Conservation (phyloP, 306 rosid genomes). For the Lotus japonicus region DNA sequence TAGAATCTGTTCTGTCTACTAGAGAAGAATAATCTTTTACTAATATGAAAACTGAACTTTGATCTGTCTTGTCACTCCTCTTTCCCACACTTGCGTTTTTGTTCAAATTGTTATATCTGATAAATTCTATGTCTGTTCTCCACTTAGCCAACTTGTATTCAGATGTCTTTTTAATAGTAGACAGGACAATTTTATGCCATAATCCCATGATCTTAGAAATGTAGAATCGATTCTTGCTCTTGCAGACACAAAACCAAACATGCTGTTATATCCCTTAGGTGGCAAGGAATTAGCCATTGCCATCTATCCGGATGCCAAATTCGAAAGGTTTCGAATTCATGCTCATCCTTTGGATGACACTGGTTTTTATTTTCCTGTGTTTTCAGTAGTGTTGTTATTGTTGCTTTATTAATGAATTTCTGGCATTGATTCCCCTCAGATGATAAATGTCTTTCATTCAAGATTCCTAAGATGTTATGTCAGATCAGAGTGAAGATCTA, state of each 20-base stretch:
- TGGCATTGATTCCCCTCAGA: slow-evolving; percentile 25
- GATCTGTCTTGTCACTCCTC: slow-evolving; percentile 33
- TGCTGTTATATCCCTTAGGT: not conserved
- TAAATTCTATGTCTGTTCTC: slow-evolving; percentile 38
- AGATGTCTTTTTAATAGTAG: slow-evolving; percentile 32
- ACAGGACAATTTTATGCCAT: slow-evolving; percentile 27
- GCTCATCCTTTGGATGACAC: not conserved
- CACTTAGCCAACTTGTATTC: slow-evolving; percentile 45
- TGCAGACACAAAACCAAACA: no score
- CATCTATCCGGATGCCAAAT: slow-evolving; percentile 31
- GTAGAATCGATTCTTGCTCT: no score
- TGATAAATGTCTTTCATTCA: slow-evolving; percentile 32
- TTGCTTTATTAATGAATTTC: slow-evolving; percentile 2
- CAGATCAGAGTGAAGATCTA: no score
- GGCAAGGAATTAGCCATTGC: slow-evolving; percentile 21
- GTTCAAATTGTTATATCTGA: not conserved
- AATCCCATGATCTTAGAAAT: slow-evolving; percentile 22
- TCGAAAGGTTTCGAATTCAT: slow-evolving; percentile 25
- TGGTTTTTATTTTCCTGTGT: not conserved
- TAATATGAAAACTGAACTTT: slow-evolving; percentile 28
- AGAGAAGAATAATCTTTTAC: slow-evolving; percentile 48
- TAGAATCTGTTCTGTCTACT: slow-evolving; percentile 55
- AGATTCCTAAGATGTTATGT: no score
- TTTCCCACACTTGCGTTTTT: not conserved
- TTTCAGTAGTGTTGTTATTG: not conserved